Evolutionary conservation across 148 eudicot species (phyloP), one percentile per base, ranked within the genome.

Genomic region (Amaranthus palmeri): DNA sequence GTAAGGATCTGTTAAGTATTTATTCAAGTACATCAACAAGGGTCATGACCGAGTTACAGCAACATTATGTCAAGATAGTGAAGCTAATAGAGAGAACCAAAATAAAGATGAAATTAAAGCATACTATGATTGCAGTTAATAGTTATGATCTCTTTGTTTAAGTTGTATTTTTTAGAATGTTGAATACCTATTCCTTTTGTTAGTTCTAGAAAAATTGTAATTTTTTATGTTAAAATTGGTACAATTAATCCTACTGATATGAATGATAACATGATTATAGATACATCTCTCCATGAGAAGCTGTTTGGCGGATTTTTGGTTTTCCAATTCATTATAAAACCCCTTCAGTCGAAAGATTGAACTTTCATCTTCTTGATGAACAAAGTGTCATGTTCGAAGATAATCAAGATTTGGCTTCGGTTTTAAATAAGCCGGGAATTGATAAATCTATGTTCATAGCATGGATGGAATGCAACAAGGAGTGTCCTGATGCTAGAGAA

Each of bases 1-100:
- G 7, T 17, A 70, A 13, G 43, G 57, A 7, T 50, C 69, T 40
- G 44, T 43, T 4, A 25, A 14, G 13, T 3, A 8, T 9, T 61
- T 61, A 4, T 8, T 10, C 65, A 76, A 77, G 10, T 77, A 77
- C 46, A 66, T 77, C 13, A 63, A 56, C 46, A 76, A 76, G 45
- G 79, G 79, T 3, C 69, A 43, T 3, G 53, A 70, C 47, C 57
- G 45, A 6, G 18, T 13, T 3, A 15, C 45, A 25, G 36, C 0
- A 25, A 2, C 36, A 25, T 25, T 25, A 4, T 14, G 9, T 12
- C 25, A 61, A 6, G 42, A 11, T 10, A 5, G 3, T 8, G 8
- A 13, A 6, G 4, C 4, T 14, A 63, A 10, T 4, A 2, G 15
- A 4, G 7, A 1, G 4, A 13, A 3, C 4, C 2, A 48, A 50